Percentiles rank a stretch among this genome's conserved stretches.
Evolutionary conservation across 2,329 filamentous ascomycete species (phyloP).

Genomic region (Colletotrichum spinosum): DNA sequence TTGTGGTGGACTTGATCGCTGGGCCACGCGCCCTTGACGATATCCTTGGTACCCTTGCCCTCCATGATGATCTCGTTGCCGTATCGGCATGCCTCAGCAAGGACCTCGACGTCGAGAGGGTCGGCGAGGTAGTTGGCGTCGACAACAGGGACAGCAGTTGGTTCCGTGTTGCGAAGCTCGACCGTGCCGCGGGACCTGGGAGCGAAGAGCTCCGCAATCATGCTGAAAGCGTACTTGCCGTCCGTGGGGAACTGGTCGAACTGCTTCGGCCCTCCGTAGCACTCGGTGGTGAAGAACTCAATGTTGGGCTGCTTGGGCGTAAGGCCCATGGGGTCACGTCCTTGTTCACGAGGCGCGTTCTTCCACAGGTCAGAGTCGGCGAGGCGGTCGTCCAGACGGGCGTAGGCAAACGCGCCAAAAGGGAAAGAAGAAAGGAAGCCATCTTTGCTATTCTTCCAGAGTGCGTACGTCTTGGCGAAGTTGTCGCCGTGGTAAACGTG

Average conservation of each 20-base stretch:
- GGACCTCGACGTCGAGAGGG: constrained; percentile 67
- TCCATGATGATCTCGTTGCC: constrained; percentile 70
- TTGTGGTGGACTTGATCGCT: constrained; percentile 61
- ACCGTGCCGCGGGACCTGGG: constrained; percentile 68
- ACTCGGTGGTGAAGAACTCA: constrained; percentile 73
- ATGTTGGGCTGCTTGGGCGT: constrained; percentile 67
- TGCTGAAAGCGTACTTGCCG: constrained; percentile 66
- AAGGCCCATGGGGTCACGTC: constrained; percentile 73
- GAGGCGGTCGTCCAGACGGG: constrained; percentile 71
- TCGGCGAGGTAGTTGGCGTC: constrained; percentile 70
- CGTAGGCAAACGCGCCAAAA: constrained; percentile 72
- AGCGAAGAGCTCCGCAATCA: constrained; percentile 68
- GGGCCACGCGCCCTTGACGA: constrained; percentile 72
- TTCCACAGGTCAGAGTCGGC: constrained; percentile 66
- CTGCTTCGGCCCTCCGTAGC: constrained; percentile 70
- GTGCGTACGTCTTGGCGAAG: constrained; percentile 60
- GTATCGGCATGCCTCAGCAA: constrained; percentile 68
- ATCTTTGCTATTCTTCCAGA: constrained; percentile 68
- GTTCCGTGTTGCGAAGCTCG: constrained; percentile 59
- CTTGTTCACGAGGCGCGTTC: constrained; percentile 56
- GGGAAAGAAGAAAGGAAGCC: constrained; percentile 71
- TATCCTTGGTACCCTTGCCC: constrained; percentile 66
- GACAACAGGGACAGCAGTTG: constrained; percentile 64
- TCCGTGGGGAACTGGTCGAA: constrained; percentile 65
- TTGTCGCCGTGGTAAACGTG: constrained; percentile 64